phyloP scores from a whole-genome alignment of 2,329 filamentous ascomycete genomes.

The Clonostachys chloroleuca region DNA sequence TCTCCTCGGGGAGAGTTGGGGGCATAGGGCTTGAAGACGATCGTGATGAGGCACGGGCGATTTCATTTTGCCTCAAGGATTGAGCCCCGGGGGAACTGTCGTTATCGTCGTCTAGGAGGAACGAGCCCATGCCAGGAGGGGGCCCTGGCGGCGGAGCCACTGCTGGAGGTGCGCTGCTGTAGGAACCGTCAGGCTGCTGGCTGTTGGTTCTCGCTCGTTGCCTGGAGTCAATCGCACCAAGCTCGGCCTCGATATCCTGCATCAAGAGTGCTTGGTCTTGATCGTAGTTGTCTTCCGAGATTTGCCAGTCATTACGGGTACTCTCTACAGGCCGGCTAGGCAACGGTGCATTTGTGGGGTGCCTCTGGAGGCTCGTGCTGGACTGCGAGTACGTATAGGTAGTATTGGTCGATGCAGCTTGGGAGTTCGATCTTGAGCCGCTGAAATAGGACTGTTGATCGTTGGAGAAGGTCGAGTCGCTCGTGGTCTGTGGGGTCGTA shows the following conservation, averaged over 20 bases:
- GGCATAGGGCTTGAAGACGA: too few species aligned
- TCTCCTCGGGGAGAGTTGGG: too few species aligned
- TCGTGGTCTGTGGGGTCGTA: slow-evolving; percentile 45
- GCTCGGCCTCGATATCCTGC: slow-evolving; percentile 52
- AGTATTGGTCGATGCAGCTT: slow-evolving; percentile 40
- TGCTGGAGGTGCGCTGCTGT: too few species aligned
- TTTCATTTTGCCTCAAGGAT: too few species aligned
- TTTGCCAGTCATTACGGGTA: slow-evolving; percentile 25
- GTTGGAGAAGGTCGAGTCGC: slow-evolving; percentile 43
- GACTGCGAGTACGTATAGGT: slow-evolving; percentile 33
- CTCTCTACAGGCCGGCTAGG: slow-evolving; percentile 47
- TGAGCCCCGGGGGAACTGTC: too few species aligned
- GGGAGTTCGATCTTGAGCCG: slow-evolving; percentile 44
- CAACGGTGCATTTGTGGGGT: slow-evolving; percentile 56
- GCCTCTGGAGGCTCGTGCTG: slow-evolving; percentile 44
- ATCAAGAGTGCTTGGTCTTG: slow-evolving; percentile 49
- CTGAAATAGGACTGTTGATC: slow-evolving; percentile 33
- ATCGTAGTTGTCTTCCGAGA: slow-evolving; percentile 27
- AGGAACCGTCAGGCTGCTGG: too few species aligned
- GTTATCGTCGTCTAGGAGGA: too few species aligned
- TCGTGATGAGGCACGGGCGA: too few species aligned
- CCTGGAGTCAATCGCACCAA: slow-evolving; percentile 26
- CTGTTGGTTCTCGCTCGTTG: slow-evolving; percentile 9
- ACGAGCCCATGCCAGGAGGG: too few species aligned
- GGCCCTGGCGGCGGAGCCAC: too few species aligned